Conservation (phyloP, 371 early-diverging fungal genomes). For the Spraguea lophii region DNA sequence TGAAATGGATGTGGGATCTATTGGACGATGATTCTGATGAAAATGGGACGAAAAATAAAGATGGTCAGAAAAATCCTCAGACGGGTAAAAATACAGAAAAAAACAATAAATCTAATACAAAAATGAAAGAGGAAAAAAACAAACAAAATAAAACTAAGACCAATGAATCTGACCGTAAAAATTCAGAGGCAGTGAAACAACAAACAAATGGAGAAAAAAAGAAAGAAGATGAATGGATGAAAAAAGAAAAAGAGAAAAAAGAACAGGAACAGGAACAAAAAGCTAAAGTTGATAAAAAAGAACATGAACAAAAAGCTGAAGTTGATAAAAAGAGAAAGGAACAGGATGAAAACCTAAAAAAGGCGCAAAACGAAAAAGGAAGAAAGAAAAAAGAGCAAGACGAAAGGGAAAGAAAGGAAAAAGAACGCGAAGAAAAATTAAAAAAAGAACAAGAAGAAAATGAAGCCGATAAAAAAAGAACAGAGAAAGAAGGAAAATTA, state of each 20-base stretch:
- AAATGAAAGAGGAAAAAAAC: too few species aligned
- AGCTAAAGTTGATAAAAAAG: constrained; percentile 28
- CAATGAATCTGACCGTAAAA: too few species aligned
- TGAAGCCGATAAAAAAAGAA: neutral
- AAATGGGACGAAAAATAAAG: too few species aligned
- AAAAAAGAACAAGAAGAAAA: constrained; percentile 7
- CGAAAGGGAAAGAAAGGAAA: neutral
- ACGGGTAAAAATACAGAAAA: too few species aligned
- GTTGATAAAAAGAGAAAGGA: constrained; percentile 20
- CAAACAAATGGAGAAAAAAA: constrained; percentile 38
- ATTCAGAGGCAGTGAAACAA: too few species aligned
- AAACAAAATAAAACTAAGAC: too few species aligned
- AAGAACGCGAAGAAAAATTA: constrained; percentile 15
- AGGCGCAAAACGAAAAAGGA: constrained; percentile 25
- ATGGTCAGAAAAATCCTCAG: too few species aligned
- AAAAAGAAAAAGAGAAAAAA: constrained; percentile 30
- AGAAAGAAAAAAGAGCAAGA: constrained; percentile 6
- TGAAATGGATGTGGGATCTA: too few species aligned
- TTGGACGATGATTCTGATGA: too few species aligned
- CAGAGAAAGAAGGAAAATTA: neutral
- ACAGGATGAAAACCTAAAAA: constrained; percentile 22
- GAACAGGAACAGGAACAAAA: constrained; percentile 30
- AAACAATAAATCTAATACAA: too few species aligned
- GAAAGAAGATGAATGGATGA: constrained; percentile 23
- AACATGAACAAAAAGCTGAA: constrained; percentile 28